Evolutionary conservation across 176 grass and related monocot species (phyloP).

Genomic region (Dendrocalamus sinicus): DNA sequence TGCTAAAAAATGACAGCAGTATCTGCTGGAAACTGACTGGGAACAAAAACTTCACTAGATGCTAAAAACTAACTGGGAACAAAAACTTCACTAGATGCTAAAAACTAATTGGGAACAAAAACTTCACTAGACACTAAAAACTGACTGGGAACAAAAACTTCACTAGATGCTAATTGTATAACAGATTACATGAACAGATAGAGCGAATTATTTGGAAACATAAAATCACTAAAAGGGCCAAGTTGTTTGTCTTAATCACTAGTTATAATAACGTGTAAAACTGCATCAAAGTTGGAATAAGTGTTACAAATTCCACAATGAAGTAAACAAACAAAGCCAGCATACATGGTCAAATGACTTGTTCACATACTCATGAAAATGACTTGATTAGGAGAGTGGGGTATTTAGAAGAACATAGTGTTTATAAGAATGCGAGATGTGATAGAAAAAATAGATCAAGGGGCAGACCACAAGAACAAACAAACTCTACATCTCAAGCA

Average conservation of each 20-base stretch:
- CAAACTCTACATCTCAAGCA: conserved; percentile 1
- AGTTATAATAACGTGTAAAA: background rate
- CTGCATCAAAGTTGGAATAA: background rate
- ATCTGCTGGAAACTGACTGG: background rate
- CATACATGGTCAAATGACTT: background rate
- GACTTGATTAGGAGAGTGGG: background rate
- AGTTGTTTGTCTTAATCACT: background rate
- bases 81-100: too few relatives aligned
- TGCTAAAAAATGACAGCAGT: background rate
- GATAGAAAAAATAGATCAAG: background rate
- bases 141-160: background rate
- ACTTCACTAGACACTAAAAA: background rate
- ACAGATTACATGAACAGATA: background rate
- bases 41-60: background rate
- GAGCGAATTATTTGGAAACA: background rate
- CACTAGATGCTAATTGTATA: background rate
- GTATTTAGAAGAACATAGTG: background rate
- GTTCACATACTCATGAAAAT: background rate
- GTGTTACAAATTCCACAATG: background rate
- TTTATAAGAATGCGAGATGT: background rate
- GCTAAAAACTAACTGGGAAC: background rate
- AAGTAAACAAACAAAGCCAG: background rate
- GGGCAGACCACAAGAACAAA: background rate
- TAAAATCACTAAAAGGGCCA: conserved; percentile 3
- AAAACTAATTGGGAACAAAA: background rate